Conservation (phyloP, 306 rosid species). For the Glycine latifolia region DNA sequence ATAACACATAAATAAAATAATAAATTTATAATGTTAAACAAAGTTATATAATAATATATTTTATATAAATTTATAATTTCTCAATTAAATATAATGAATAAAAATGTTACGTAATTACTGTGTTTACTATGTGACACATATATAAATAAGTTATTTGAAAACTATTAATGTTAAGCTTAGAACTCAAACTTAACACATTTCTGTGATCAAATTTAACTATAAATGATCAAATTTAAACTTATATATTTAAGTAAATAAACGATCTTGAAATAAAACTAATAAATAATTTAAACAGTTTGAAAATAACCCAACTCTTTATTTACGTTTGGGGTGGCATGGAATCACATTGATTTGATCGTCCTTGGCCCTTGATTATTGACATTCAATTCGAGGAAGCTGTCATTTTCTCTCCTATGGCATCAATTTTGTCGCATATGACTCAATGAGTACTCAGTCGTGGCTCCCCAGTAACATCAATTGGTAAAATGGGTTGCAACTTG, state of each 20-base stretch:
- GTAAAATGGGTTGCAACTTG: constrained; percentile 34
- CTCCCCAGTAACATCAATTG: constrained; percentile 41
- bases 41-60: too few relatives aligned
- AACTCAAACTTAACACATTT: background rate
- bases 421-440: constrained; percentile 48
- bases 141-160: background rate
- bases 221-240: too few relatives aligned
- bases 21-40: too few relatives aligned
- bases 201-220: background rate
- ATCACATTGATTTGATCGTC: constrained; percentile 34
- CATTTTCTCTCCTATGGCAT: constrained; percentile 45
- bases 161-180: background rate
- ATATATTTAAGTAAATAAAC: too few relatives aligned
- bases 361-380: constrained; percentile 16
- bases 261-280: too few relatives aligned
- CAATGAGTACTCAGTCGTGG: constrained; percentile 18
- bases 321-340: too few relatives aligned
- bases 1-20: too few relatives aligned
- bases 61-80: too few relatives aligned
- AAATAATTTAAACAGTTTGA: background rate
- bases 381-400: constrained; percentile 29
- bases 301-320: background rate
- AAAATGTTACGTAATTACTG: too few relatives aligned
- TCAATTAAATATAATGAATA: too few relatives aligned
- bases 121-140: too few relatives aligned